phyloP scores from a whole-genome alignment of 345 rosid species.

The Combretum micranthum region DNA sequence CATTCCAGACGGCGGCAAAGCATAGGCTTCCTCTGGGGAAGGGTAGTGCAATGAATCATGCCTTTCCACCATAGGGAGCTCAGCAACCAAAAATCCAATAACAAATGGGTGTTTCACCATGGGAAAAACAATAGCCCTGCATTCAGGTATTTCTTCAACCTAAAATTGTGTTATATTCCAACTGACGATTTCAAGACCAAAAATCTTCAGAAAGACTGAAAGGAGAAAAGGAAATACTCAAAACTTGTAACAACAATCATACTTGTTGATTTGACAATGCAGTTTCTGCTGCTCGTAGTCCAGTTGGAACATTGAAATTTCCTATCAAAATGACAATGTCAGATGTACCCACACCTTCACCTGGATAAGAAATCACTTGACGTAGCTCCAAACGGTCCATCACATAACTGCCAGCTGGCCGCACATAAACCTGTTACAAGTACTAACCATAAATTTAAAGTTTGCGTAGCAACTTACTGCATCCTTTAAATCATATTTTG shows the following conservation, averaged over 20 bases:
- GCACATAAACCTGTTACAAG: constrained; percentile 59
- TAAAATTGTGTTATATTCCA: constrained; percentile 17
- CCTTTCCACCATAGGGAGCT: constrained; percentile 38
- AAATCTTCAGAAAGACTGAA: not conserved
- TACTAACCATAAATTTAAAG: no score
- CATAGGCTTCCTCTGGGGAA: constrained; percentile 51
- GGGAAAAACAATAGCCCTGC: constrained; percentile 75
- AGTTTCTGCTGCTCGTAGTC: constrained; percentile 81
- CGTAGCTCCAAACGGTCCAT: constrained; percentile 92
- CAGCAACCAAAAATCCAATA: constrained; percentile 93
- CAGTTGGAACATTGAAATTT: constrained; percentile 60
- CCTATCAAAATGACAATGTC: constrained; percentile 73
- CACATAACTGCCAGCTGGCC: constrained; percentile 94
- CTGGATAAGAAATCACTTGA: constrained; percentile 54
- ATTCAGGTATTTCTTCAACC: constrained; percentile 57
- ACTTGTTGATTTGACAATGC: constrained; percentile 72
- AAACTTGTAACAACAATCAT: not conserved
- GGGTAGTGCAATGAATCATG: constrained; percentile 20
- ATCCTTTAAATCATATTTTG: not conserved
- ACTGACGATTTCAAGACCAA: constrained; percentile 1
- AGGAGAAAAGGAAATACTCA: not conserved
- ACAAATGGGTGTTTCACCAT: constrained; percentile 94
- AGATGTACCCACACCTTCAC: constrained; percentile 29
- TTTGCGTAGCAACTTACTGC: not conserved
- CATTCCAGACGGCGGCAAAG: constrained; percentile 26